A percentile compares a stretch with the other conserved stretches of the same genome.
These are phyloP conservation scores for Colletotrichum salicis DNA, from an alignment of 2,329 filamentous ascomycete genomes.

Conservation along the genomic window DNA sequence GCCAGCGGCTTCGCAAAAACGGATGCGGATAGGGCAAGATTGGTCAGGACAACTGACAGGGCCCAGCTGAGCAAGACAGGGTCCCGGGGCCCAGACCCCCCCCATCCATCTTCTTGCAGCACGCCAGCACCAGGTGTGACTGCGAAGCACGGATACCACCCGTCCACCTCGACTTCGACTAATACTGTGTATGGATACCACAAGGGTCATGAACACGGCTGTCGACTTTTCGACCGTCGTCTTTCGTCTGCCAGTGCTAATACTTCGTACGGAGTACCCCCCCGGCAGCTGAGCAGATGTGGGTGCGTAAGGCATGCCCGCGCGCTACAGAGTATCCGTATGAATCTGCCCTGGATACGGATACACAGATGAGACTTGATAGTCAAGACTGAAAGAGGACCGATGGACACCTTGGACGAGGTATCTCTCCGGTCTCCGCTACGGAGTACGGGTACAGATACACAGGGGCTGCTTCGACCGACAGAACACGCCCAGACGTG, in stretches of 20 bases:
- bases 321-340: background rate
- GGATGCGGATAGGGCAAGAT: conserved; percentile 26
- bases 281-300: background rate
- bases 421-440: background rate
- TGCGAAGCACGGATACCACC: background rate
- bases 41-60: conserved; percentile 10
- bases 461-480: background rate
- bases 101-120: conserved; percentile 6
- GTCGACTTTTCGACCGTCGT: background rate
- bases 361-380: background rate
- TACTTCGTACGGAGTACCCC: background rate
- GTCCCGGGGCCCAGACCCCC: background rate
- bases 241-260: background rate
- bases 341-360: background rate
- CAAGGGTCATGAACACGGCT: background rate
- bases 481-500: background rate
- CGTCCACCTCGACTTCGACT: background rate
- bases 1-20: conserved; percentile 20
- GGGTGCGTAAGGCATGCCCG: background rate
- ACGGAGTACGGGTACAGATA: background rate
- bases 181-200: background rate
- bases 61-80: background rate
- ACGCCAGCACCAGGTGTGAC: background rate
- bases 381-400: background rate
- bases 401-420: background rate